Percentiles rank a stretch among this genome's conserved stretches.
phyloP scores from a whole-genome alignment of 257 asterid genomes.

The Phtheirospermum japonicum region DNA sequence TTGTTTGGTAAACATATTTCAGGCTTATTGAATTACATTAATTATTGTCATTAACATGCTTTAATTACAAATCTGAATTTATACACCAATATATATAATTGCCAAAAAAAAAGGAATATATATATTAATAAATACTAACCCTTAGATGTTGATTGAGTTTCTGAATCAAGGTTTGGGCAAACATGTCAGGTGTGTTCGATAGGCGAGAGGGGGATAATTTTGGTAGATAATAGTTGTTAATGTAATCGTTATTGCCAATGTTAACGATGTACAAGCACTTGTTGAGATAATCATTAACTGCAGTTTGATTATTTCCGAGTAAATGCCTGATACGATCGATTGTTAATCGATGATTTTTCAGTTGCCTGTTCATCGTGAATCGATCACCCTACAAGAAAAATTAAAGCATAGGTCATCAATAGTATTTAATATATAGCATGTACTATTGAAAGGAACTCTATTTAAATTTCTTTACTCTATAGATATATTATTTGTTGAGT shows the following conservation, averaged over 20 bases:
- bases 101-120: no score
- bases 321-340: neutral
- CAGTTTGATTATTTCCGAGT: constrained; percentile 7
- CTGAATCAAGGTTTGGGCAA: constrained; percentile 36
- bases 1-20: no score
- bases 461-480: no score
- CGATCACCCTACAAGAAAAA: constrained; percentile 35
- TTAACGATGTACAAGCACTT: constrained; percentile 50
- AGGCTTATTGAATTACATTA: no score
- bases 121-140: constrained; percentile 20
- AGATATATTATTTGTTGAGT: no score
- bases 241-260: constrained; percentile 62
- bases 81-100: no score
- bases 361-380: constrained; percentile 31
- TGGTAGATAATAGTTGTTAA: constrained; percentile 47
- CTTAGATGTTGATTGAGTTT: constrained; percentile 27
- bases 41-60: no score
- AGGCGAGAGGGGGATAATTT: constrained; percentile 24
- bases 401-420: no score
- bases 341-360: constrained; percentile 33
- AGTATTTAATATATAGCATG: no score
- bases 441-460: no score
- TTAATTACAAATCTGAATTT: no score
- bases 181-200: constrained; percentile 33
- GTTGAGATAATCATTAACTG: constrained; percentile 22